A percentile compares a stretch with the other conserved stretches of the same genome.
Evolutionary conservation across 352 stramenopile species (phyloP).

Genomic region (Globisporangium takayamanum): DNA sequence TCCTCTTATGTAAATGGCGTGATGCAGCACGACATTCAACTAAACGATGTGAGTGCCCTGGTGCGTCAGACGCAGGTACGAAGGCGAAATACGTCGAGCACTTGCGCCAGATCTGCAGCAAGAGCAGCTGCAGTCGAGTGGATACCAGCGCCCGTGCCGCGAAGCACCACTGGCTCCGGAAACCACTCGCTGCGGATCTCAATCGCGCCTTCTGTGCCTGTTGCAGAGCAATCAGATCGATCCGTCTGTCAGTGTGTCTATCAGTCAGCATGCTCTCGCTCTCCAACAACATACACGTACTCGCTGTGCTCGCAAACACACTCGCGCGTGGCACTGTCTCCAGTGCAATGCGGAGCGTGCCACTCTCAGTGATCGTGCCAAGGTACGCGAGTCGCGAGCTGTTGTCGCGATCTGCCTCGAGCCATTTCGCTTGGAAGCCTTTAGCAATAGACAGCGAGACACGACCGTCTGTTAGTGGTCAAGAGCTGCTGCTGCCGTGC

Average conservation of each 20-base stretch:
- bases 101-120: constrained; percentile 32
- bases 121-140: constrained; percentile 55
- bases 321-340: constrained; percentile 18
- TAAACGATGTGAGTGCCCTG: background rate
- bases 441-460: background rate
- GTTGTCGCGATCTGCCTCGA: background rate
- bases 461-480: too few species aligned
- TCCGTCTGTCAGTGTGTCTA: too few species aligned
- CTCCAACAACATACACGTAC: constrained; percentile 6
- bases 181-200: constrained; percentile 57
- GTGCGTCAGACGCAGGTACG: background rate
- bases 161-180: constrained; percentile 43
- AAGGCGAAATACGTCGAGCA: background rate
- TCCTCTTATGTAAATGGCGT: too few species aligned
- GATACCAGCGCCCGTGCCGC: constrained; percentile 53
- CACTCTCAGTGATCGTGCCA: constrained; percentile 34
- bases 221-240: background rate
- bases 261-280: background rate
- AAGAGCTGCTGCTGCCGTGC: background rate
- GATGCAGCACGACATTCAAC: background rate
- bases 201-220: constrained; percentile 56
- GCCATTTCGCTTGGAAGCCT: background rate
- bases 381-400: constrained; percentile 47
- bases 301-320: constrained; percentile 28
- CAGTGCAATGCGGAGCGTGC: constrained; percentile 34